Conservation (phyloP, 2,329 filamentous ascomycete species). For the Apiospora koreana region DNA sequence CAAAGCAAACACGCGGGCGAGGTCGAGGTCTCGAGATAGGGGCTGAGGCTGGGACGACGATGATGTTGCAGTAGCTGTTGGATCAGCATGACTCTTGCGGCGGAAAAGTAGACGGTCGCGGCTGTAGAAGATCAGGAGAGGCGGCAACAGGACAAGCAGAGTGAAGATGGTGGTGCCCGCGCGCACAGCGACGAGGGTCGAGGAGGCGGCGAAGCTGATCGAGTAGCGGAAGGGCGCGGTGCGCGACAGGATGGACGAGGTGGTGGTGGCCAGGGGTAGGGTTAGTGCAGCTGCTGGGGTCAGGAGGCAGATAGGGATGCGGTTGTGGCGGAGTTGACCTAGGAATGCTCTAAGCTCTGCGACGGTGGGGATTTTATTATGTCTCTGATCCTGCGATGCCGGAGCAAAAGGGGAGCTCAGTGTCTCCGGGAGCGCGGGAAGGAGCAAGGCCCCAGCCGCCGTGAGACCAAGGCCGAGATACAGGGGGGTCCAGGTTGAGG, state of each 20-base stretch:
- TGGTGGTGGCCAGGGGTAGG: background rate
- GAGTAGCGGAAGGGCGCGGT: background rate
- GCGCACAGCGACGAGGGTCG: background rate
- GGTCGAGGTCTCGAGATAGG: constrained; percentile 1
- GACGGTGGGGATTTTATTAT: background rate
- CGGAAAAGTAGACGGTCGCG: too few species aligned
- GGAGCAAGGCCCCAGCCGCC: background rate
- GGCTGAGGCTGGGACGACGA: background rate
- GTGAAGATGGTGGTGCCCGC: too few species aligned
- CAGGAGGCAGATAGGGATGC: background rate
- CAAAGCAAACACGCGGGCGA: background rate
- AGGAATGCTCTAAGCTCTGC: background rate
- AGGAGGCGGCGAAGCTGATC: background rate
- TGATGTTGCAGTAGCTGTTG: too few species aligned
- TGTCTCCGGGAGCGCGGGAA: too few species aligned
- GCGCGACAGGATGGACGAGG: background rate
- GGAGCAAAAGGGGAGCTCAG: background rate
- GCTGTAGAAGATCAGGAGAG: too few species aligned
- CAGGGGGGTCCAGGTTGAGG: background rate
- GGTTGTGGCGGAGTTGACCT: background rate
- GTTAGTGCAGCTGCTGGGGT: background rate
- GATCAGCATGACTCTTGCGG: too few species aligned
- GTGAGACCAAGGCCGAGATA: background rate
- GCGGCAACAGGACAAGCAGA: too few species aligned
- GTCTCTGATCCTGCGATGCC: background rate